phyloP scores from a whole-genome alignment of 805 yeast species.

The Komagataella phaffii region DNA sequence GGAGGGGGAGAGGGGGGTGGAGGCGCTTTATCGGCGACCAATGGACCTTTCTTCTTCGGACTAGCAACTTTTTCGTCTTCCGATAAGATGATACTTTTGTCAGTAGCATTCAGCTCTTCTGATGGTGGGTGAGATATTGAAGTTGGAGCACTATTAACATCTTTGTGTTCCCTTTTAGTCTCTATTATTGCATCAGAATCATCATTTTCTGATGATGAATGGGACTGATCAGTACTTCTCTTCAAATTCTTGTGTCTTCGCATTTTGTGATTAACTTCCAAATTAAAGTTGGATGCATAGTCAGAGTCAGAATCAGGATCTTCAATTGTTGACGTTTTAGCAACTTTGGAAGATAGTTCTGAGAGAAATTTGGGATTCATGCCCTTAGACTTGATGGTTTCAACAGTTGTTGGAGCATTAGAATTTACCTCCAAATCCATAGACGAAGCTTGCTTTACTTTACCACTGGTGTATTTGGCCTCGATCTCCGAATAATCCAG shows the following conservation, averaged over 20 bases:
- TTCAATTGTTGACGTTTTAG: conserved; percentile 22
- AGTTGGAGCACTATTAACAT: conserved; percentile 1
- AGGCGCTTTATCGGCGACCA: conserved; percentile 6
- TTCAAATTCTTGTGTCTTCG: not conserved
- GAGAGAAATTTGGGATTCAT: conserved; percentile 34
- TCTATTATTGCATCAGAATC: conserved; percentile 1
- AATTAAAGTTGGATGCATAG: not conserved
- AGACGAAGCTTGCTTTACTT: conserved; percentile 14
- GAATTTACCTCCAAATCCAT: not conserved
- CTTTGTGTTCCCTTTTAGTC: not conserved
- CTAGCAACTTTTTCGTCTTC: not conserved
- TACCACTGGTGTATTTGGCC: conserved; percentile 30
- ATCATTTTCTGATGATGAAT: not conserved
- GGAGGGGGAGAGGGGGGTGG: conserved; percentile 24
- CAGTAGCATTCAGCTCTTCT: not conserved
- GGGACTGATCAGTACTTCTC: not conserved
- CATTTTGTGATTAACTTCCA: not conserved
- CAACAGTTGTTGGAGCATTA: conserved; percentile 6
- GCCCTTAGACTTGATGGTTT: conserved; percentile 3
- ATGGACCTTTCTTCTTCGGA: conserved; percentile 2
- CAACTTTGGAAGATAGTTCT: conserved; percentile 39
- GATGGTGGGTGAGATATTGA: not conserved
- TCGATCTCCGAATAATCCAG: conserved; percentile 13
- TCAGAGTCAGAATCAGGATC: not conserved
- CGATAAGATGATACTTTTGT: not conserved